Conservation (phyloP, 768 basidiomycete genomes). For the Psilocybe azurescens region DNA sequence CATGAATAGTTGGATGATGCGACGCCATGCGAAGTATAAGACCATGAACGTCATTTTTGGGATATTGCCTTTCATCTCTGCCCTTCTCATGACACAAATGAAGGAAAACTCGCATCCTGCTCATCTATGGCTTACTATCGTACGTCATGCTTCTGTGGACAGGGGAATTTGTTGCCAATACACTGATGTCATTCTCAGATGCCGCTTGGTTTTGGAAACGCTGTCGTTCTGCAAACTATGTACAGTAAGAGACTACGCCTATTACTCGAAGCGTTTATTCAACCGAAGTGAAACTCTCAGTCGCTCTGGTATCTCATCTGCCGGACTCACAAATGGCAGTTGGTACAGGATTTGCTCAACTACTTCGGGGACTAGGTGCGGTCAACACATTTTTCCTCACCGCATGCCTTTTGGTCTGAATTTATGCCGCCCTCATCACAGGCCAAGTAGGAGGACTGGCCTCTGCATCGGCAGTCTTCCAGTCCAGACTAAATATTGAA, state of each 20-base stretch:
- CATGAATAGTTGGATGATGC: conserved; percentile 56
- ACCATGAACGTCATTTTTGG: conserved; percentile 65
- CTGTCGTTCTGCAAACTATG: conserved; percentile 74
- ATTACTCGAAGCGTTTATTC: conserved; percentile 46
- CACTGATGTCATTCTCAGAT: conserved; percentile 40
- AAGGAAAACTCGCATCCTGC: conserved; percentile 53
- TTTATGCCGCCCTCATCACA: conserved; percentile 20
- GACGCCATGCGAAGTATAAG: conserved; percentile 67
- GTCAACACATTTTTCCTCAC: conserved; percentile 27
- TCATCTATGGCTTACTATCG: conserved; percentile 66
- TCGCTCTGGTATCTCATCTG: conserved; percentile 69
- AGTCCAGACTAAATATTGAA: conserved; percentile 58
- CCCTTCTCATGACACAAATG: conserved; percentile 51
- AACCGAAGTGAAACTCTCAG: conserved; percentile 43
- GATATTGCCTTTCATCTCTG: conserved; percentile 63
- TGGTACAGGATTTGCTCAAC: conserved; percentile 70
- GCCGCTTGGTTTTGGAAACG: conserved; percentile 77
- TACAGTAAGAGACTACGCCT: conserved; percentile 50
- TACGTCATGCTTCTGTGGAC: conserved; percentile 35
- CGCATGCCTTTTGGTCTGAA: neutral
- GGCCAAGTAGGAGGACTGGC: conserved; percentile 80
- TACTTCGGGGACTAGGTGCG: conserved; percentile 70
- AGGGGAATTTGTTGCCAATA: neutral
- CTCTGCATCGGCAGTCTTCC: conserved; percentile 70
- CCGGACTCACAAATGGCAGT: conserved; percentile 67